Conservation (phyloP, 306 rosid species). For the Acmispon strigosus region DNA sequence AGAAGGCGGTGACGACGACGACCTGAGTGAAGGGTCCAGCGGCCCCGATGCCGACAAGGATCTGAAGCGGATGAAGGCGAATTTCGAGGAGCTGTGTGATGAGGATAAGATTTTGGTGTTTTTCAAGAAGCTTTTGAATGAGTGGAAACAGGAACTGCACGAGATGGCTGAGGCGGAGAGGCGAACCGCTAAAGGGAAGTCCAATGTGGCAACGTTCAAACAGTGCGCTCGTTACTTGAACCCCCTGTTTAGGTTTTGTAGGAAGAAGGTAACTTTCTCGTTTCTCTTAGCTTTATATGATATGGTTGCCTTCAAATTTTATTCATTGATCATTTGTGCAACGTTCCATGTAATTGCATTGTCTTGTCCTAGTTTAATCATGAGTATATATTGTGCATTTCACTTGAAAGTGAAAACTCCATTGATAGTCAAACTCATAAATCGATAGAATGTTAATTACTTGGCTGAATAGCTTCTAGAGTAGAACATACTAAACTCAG, state of each 20-base stretch:
- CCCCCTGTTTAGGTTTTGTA: slow-evolving; percentile 88
- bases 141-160: slow-evolving; percentile 89
- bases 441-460: neutral
- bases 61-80: slow-evolving; percentile 76
- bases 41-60: slow-evolving; percentile 64
- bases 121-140: slow-evolving; percentile 82
- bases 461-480: neutral
- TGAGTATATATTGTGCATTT: neutral
- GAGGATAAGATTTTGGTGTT: slow-evolving; percentile 93
- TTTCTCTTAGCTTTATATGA: neutral
- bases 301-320: neutral
- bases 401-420: neutral
- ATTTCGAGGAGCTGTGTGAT: slow-evolving; percentile 75
- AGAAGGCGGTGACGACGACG: slow-evolving; percentile 73
- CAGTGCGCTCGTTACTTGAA: slow-evolving; percentile 91
- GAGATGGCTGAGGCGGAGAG: slow-evolving; percentile 75
- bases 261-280: slow-evolving; percentile 72
- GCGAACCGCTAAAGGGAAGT: slow-evolving; percentile 90
- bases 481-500: neutral
- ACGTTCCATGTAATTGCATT: neutral
- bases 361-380: neutral
- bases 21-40: slow-evolving; percentile 62
- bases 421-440: neutral
- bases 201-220: slow-evolving; percentile 95
- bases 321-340: neutral